Base-by-base conservation (phyloP, 2,329 filamentous ascomycete genomes). In the Delphinella strobiligena region DNA sequence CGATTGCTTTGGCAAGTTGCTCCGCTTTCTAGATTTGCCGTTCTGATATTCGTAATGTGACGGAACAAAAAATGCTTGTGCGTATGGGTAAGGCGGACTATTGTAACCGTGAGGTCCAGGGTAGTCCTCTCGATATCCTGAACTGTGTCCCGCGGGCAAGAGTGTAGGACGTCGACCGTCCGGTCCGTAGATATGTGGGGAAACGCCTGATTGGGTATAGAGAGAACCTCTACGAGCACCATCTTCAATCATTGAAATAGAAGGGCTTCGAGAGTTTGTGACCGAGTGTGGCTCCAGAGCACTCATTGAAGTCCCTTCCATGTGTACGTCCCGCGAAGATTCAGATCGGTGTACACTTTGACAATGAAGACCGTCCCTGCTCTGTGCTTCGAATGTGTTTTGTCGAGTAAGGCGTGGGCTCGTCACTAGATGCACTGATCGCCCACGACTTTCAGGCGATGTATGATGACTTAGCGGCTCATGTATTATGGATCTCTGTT, bases 1-100 rank as follows among this genome's bases (percentile, higher is more conserved):
- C 22, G 57, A 59, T 42, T 57, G 54, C 41, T 60, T 60, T 5
- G 57, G 57, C 32, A 60, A 37, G 34, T 60, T 60, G 46, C 57
- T 60, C 36, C 57, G 46, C 43, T 60, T 60, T 9, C 57, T 52
- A 19, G 54, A 52, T 37, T 59, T 59, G 27, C 52, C 52, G 27
- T 58, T 52, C 44, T 58, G 54, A 42, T 58, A 56, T 32, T 60
- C 57, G 42, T 58, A 60, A 14, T 43, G 41, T 17, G 41, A 36
- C 7, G 41, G 36, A 19, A 43, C 41, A 19, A 43, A 43, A 30
- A 38, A 43, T 5, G 41, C 33, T 17, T 43, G 41, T 15, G 36
- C 37, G 19, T 43, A 43, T 22, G 35, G 31, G 19, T 42, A 38
- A 10, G 40, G 40, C 18, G 40, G 34, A 9, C 22, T 42, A n/a